A percentile compares a stretch with the other conserved stretches of the same genome.
phyloP scores from a whole-genome alignment of 192 early-diverging fungal genomes.

The Entomortierella chlamydospora region DNA sequence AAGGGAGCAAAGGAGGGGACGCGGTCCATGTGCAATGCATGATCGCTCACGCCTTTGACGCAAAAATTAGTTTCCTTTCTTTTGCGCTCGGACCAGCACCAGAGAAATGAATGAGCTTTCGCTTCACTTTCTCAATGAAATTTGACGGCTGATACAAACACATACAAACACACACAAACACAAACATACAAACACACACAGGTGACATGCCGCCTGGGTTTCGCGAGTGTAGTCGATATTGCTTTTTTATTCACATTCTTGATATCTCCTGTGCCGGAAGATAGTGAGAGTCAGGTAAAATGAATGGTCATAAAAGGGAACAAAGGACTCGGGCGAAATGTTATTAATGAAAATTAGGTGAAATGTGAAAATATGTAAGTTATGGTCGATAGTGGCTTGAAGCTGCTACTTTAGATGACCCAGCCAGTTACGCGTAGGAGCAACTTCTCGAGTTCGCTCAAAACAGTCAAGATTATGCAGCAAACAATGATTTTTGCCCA shows the following conservation, averaged over 20 bases:
- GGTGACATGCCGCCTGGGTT: constrained; percentile 16
- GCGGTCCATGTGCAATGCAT: constrained; percentile 1
- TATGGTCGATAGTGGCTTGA: too few relatives aligned
- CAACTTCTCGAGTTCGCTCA: constrained; percentile 74
- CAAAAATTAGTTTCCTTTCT: neutral
- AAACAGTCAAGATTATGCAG: constrained; percentile 61
- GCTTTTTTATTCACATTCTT: constrained; percentile 22
- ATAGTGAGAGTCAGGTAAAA: too few relatives aligned
- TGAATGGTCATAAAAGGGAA: too few relatives aligned
- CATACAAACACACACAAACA: too few relatives aligned
- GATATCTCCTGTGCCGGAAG: constrained; percentile 46
- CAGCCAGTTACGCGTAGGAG: constrained; percentile 30
- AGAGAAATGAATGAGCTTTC: neutral
- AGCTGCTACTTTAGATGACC: constrained; percentile 34
- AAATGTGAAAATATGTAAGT: too few relatives aligned
- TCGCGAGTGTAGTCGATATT: constrained; percentile 36
- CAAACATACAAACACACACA: too few relatives aligned
- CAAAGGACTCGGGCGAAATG: too few relatives aligned
- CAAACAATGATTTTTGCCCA: constrained; percentile 73
- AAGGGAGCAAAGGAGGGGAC: neutral
- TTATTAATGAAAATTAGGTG: too few relatives aligned
- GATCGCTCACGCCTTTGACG: constrained; percentile 11
- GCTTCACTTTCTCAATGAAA: too few relatives aligned
- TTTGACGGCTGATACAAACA: neutral
- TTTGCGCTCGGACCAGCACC: constrained; percentile 4